A percentile compares a stretch with the other conserved stretches of the same genome.
Conservation (phyloP, 2,329 filamentous ascomycete genomes). For the Colletotrichum noveboracense region DNA sequence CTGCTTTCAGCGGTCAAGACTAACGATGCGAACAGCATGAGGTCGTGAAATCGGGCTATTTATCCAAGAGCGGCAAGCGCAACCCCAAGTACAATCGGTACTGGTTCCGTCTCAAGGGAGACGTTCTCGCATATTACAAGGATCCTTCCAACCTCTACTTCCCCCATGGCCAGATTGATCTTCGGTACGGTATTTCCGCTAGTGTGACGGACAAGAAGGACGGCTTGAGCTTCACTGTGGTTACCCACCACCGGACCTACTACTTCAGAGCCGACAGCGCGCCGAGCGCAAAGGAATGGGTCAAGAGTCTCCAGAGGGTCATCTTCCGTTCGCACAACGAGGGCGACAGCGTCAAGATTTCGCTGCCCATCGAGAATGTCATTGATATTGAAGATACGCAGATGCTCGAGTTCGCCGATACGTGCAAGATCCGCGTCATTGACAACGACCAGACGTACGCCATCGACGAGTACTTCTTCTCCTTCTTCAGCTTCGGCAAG, state of each 20-base stretch:
- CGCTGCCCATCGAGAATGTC: slow-evolving; percentile 84
- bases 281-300: slow-evolving; percentile 93
- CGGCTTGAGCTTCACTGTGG: slow-evolving; percentile 76
- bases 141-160: slow-evolving; percentile 89
- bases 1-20: background rate
- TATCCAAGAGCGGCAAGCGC: slow-evolving; percentile 86
- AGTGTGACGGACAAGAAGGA: slow-evolving; percentile 79
- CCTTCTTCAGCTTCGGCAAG: slow-evolving; percentile 86
- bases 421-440: slow-evolving; percentile 89
- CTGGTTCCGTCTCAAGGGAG: slow-evolving; percentile 92
- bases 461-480: slow-evolving; percentile 98
- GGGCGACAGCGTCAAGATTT: slow-evolving; percentile 96
- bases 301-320: slow-evolving; percentile 89
- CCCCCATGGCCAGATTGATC: slow-evolving; percentile 87
- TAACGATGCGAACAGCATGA: slow-evolving; percentile 56
- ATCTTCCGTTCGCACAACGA: slow-evolving; percentile 97
- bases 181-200: slow-evolving; percentile 91
- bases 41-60: slow-evolving; percentile 83
- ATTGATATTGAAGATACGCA: slow-evolving; percentile 92
- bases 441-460: slow-evolving; percentile 95
- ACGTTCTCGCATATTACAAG: slow-evolving; percentile 88
- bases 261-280: slow-evolving; percentile 88
- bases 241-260: slow-evolving; percentile 83
- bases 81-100: slow-evolving; percentile 89
- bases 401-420: slow-evolving; percentile 90